These are phyloP conservation scores for Rhizopogon rudus DNA, from an alignment of 768 basidiomycete species.

Conservation along the genomic window DNA sequence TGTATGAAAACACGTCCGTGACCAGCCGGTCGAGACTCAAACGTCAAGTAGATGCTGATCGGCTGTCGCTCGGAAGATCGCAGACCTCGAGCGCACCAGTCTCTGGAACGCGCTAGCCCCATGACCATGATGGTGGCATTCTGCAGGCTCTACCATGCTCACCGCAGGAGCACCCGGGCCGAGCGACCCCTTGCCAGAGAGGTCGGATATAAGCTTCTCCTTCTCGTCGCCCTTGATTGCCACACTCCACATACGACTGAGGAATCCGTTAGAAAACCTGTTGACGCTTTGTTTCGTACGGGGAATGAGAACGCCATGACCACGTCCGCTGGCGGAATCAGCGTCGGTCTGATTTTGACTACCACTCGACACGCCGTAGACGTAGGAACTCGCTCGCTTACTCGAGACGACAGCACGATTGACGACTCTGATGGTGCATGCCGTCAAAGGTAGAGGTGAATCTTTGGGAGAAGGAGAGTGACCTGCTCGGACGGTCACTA, in stretches of 20 bases:
- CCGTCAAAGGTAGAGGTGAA: slow-evolving; percentile 8
- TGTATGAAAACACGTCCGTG: slow-evolving; percentile 14
- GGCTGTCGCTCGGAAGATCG: slow-evolving; percentile 32
- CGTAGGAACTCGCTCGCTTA: slow-evolving; percentile 23
- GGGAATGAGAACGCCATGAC: slow-evolving; percentile 6
- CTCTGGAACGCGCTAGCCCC: slow-evolving; percentile 32
- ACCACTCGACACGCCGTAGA: slow-evolving; percentile 18
- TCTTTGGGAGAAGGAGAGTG: slow-evolving; percentile 15
- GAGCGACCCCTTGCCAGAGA: slow-evolving; percentile 2
- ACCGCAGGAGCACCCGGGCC: slow-evolving; percentile 9
- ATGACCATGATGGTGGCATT: slow-evolving; percentile 20
- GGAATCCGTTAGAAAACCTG: slow-evolving; percentile 43
- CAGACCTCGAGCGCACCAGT: slow-evolving; percentile 40
- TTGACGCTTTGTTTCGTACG: slow-evolving; percentile 34
- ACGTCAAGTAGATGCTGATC: slow-evolving; percentile 23
- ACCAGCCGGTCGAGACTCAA: slow-evolving; percentile 15
- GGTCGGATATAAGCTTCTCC: slow-evolving; percentile 13
- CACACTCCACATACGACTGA: slow-evolving; percentile 74
- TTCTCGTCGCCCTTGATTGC: slow-evolving; percentile 40
- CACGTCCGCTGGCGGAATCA: slow-evolving; percentile 11
- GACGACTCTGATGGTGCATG: slow-evolving; percentile 22
- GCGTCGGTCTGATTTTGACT: slow-evolving; percentile 10
- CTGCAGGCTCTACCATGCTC: slow-evolving; percentile 22
- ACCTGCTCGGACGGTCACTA: slow-evolving; percentile 30
- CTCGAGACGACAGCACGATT: slow-evolving; percentile 16